Evolutionary conservation across 495 filamentous ascomycete species (phyloP), one percentile per base, ranked within the genome.

Genomic region (Trichodelitschia bisporula): DNA sequence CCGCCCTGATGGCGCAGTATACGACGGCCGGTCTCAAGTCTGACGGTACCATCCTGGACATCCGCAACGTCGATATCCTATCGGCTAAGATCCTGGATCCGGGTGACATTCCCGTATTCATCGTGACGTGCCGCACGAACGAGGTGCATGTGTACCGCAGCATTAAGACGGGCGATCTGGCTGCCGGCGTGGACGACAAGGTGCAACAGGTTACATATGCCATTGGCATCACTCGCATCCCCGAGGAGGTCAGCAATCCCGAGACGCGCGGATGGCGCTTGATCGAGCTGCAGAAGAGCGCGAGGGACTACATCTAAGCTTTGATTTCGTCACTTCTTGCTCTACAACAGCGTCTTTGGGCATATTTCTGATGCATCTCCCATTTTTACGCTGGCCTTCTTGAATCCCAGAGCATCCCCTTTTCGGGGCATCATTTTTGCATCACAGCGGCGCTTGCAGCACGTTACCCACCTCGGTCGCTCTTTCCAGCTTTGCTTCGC

Each of bases 241-340:
- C 84, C 15, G 86, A 97, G 43, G 86, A 97, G 39, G 86, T 95
- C 32, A 83, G 67, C 56, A 95, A 95, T 52, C 78, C 79, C 1
- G 86, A 97, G 53, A 97, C 86, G 3, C 62, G 80, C 39, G 86
- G 86, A 11, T 97, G 86, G 86, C 66, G 82, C 43, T 56, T 97
- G 50, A 91, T 97, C 47, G 86, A 97, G 61, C 61, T 97, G 56
- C 86, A 97, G 55, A 97, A 97, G 72, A 86, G 77, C 53, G 83
- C 75, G 34, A 69, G 89, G 48, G 86, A 97, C 56, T 97, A 86
- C 45, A 77, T 80, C 25, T 83, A 62, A 76, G 40, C 21, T 24
- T 24, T 12, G 8, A 24, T 24, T 12, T 24, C 21, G 8, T 8
- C 21, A 8, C 8, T 12, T 12, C 21, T 24, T 24, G 8, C 21